A percentile compares a stretch with the other conserved stretches of the same genome.
These are phyloP conservation scores for Pleoardoris graminearum DNA, from an alignment of 2,329 filamentous ascomycete genomes.

Conservation along the genomic window DNA sequence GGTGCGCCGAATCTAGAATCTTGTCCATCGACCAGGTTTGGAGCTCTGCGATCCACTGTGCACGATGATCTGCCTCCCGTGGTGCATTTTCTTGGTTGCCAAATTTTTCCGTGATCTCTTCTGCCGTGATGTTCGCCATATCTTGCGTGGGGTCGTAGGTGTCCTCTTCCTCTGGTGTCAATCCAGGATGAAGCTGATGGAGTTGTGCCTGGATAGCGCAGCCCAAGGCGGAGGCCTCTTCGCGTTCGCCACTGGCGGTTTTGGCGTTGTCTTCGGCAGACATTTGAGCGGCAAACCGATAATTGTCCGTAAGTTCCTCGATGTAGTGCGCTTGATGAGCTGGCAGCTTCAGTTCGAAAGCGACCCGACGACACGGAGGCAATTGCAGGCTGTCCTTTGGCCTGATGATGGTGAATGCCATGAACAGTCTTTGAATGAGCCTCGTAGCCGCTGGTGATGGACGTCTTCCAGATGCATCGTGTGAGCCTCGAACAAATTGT, in stretches of 20 bases:
- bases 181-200: background rate
- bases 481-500: background rate
- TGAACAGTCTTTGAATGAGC: background rate
- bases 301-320: too few species aligned
- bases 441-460: background rate
- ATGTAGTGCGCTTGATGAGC: too few species aligned
- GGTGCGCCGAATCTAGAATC: background rate
- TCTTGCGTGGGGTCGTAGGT: too few species aligned
- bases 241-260: too few species aligned
- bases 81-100: too few species aligned
- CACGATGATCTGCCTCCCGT: too few species aligned
- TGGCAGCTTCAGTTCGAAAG: too few species aligned
- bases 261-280: too few species aligned
- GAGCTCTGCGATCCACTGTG: too few species aligned
- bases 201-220: background rate
- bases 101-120: background rate
- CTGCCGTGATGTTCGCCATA: too few species aligned
- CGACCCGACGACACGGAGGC: background rate
- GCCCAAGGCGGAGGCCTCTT: background rate
- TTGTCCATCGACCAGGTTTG: background rate
- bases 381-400: background rate
- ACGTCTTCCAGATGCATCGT: background rate
- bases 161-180: background rate
- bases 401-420: background rate
- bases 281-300: too few species aligned